A percentile compares a stretch with the other conserved stretches of the same genome.
Evolutionary conservation across 2,329 filamentous ascomycete species (phyloP).

Genomic region (Sarocladium kiliense): DNA sequence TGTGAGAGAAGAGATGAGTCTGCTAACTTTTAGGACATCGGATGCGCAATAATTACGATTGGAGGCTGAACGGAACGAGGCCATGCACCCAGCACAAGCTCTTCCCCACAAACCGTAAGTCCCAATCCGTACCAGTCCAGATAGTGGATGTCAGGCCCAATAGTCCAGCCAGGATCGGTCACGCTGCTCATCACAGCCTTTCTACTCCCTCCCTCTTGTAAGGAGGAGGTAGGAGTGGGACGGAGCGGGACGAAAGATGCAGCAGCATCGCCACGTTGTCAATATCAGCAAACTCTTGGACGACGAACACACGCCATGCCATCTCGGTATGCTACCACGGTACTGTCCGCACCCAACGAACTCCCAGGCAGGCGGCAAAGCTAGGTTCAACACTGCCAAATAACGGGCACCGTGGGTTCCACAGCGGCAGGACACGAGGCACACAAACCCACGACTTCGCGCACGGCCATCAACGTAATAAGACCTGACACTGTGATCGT

Average conservation of each 20-base stretch:
- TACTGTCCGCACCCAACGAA: neutral
- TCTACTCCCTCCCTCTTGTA: too few relatives aligned
- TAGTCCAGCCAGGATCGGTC: neutral
- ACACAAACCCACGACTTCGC: neutral
- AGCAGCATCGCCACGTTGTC: neutral
- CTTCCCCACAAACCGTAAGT: neutral
- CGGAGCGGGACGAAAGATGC: neutral
- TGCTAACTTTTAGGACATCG: neutral
- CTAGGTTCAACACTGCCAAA: neutral
- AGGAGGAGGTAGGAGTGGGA: neutral
- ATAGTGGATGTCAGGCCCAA: neutral
- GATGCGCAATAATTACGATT: neutral
- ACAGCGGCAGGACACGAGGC: conserved; percentile 4
- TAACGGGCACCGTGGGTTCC: neutral
- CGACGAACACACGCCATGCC: neutral
- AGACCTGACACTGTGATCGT: neutral
- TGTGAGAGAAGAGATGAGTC: neutral
- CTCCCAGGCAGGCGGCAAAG: neutral
- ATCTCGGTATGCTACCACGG: neutral
- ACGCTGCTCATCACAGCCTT: neutral
- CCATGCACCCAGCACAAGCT: too few relatives aligned
- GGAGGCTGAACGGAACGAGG: too few relatives aligned
- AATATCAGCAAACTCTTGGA: neutral
- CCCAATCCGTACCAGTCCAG: neutral
- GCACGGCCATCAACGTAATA: neutral